Evolutionary conservation across 805 yeast genomes (phyloP), one percentile per base, ranked within the genome.

Genomic region (Ogataea sp.): DNA sequence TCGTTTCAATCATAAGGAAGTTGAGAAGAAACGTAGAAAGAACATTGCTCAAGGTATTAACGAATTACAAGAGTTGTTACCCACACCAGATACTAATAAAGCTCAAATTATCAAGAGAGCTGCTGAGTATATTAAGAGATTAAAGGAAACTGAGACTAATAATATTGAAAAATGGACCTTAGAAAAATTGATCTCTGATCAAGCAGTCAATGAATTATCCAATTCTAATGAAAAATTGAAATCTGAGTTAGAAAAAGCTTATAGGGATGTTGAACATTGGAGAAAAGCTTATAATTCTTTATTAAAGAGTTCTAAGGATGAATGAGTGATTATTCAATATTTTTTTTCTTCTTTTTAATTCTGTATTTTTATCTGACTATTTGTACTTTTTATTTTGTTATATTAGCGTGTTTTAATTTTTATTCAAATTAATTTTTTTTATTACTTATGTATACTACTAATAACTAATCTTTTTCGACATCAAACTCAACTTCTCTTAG

Each of bases 91-190:
- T 55, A 76, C 85, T 40, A 90, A 90, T 62, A 93, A 93, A 68
- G 83, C 97, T 15, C 90, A 87, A 58, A 85, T 90, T 43, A 70
- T 93, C 49, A 80, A 78, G 53, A 73, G 90, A 43, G 95, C 96
- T 3, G 90, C 86, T 26, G 96, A 89, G 56, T 87, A 83, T 55
- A 93, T 93, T 58, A 79, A 82, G 61, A 76, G 89, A 62, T 73
- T 93, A 56, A 85, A 88, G 62, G 96, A 86, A 52, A 86, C 85
- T 52, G 97, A 89, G 62, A 80, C 78, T 61, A 80, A 83, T 52
- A 84, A 85, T 56, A 81, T 87, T 52, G 96, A 90, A 62, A 90
- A 93, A 66, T 86, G 95, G 86, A 89, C 97, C 6, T 70, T 90
- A 54, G 97, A 90, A 61, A 90, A 90, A 65, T 71, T 93, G 45